phyloP scores from a whole-genome alignment of 352 stramenopile genomes.

The Phytopythium aichiense region DNA sequence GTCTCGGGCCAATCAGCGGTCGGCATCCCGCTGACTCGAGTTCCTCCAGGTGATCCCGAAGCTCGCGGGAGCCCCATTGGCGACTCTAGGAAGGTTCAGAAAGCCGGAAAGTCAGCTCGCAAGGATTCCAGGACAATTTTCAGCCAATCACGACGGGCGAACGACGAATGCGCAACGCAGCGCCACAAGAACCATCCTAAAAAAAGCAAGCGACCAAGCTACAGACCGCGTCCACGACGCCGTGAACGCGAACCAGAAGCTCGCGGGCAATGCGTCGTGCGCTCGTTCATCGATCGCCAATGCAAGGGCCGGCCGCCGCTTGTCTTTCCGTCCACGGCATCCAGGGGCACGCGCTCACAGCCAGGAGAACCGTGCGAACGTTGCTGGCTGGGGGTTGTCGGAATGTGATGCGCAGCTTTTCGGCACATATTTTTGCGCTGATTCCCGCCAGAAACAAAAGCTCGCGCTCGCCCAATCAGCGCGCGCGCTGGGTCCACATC shows the following conservation, averaged over 20 bases:
- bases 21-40: background rate
- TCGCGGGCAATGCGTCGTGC: too few species aligned
- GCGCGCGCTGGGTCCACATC: background rate
- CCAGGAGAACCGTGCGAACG: background rate
- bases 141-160: background rate
- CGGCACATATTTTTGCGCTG: conserved; percentile 1
- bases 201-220: background rate
- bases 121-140: background rate
- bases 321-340: too few species aligned
- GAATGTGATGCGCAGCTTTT: background rate
- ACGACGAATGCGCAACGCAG: conserved; percentile 4
- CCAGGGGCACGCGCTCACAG: too few species aligned
- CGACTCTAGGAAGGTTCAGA: background rate
- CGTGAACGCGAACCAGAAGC: too few species aligned
- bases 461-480: conserved; percentile 1
- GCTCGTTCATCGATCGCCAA: too few species aligned
- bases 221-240: too few species aligned
- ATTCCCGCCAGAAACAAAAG: background rate
- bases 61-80: background rate
- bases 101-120: background rate
- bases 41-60: background rate
- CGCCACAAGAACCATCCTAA: conserved; percentile 2
- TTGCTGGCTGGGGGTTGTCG: background rate
- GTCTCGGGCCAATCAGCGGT: conserved; percentile 2
- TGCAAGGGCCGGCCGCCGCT: too few species aligned